Evolutionary conservation across 2,329 filamentous ascomycete genomes (phyloP).

Genomic region (Akanthomyces uredinophilus): DNA sequence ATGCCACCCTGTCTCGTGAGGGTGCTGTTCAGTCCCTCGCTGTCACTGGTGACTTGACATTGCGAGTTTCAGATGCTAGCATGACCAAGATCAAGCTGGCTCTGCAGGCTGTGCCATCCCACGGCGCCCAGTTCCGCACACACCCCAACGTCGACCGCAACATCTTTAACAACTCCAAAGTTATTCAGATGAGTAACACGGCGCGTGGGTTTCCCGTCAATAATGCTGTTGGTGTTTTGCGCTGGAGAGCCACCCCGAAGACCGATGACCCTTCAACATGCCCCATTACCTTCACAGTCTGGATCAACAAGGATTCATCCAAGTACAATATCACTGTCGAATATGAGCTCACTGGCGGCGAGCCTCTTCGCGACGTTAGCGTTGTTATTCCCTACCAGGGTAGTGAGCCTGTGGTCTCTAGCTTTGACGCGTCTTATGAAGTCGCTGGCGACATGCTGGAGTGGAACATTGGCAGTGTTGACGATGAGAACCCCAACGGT

Average conservation of each 20-base stretch:
- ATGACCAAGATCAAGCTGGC: constrained; percentile 89
- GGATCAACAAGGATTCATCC: constrained; percentile 84
- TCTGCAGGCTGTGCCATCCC: constrained; percentile 68
- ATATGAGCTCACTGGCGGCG: constrained; percentile 83
- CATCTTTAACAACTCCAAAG: constrained; percentile 74
- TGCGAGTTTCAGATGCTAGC: constrained; percentile 82
- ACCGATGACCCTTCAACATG: constrained; percentile 73
- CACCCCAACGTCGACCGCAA: constrained; percentile 94
- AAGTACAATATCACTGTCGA: constrained; percentile 90
- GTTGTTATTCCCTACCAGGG: constrained; percentile 83
- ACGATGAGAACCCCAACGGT: constrained; percentile 75
- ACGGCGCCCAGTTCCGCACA: constrained; percentile 86
- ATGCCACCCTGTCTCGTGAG: constrained; percentile 81
- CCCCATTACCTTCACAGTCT: constrained; percentile 94
- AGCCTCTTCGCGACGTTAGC: constrained; percentile 74
- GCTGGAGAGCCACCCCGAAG: constrained; percentile 84
- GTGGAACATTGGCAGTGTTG: constrained; percentile 85
- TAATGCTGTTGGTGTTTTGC: constrained; percentile 85
- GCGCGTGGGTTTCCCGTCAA: constrained; percentile 90
- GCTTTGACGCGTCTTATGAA: constrained; percentile 91
- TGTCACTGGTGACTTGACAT: constrained; percentile 85
- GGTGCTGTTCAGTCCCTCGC: constrained; percentile 81
- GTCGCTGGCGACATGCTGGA: constrained; percentile 89
- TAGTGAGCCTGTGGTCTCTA: constrained; percentile 81
- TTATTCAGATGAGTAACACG: constrained; percentile 85